These are phyloP conservation scores for Dactylis glomerata DNA, from an alignment of 176 grass and related monocot species.

Conservation along the genomic window DNA sequence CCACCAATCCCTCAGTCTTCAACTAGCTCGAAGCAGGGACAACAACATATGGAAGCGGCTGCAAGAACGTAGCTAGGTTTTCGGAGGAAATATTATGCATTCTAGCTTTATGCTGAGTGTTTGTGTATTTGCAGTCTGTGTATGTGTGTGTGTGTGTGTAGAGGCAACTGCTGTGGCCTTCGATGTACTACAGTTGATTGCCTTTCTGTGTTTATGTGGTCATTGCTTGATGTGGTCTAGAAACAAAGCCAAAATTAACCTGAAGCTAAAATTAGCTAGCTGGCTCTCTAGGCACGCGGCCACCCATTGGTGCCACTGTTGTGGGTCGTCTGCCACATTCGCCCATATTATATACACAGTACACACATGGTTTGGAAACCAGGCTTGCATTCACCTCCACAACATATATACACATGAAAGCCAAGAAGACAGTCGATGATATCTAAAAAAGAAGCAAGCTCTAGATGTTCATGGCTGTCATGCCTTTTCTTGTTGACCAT, in stretches of 20 bases:
- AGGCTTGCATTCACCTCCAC: not conserved
- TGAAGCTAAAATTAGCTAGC: not conserved
- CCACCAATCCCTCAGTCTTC: slow-evolving; percentile 85
- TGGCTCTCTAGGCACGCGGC: not conserved
- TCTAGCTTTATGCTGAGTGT: not conserved
- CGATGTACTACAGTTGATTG: too few species aligned
- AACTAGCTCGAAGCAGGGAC: not conserved
- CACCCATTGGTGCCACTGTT: not conserved
- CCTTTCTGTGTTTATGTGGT: not conserved
- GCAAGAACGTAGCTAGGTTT: not conserved
- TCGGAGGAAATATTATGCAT: not conserved
- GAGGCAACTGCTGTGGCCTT: too few species aligned
- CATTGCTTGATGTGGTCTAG: not conserved
- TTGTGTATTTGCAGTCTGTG: not conserved
- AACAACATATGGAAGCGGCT: not conserved
- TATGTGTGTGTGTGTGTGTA: too few species aligned
- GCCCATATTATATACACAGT: not conserved
- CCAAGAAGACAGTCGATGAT: not conserved
- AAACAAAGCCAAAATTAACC: not conserved
- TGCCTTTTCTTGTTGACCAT: not conserved
- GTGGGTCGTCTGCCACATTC: not conserved
- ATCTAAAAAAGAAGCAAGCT: not conserved
- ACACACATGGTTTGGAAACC: not conserved
- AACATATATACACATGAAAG: not conserved
- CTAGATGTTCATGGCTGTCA: not conserved